Evolutionary conservation across 2,329 filamentous ascomycete genomes (phyloP), one percentile per base, ranked within the genome.

Genomic region (Monilinia fructicola): DNA sequence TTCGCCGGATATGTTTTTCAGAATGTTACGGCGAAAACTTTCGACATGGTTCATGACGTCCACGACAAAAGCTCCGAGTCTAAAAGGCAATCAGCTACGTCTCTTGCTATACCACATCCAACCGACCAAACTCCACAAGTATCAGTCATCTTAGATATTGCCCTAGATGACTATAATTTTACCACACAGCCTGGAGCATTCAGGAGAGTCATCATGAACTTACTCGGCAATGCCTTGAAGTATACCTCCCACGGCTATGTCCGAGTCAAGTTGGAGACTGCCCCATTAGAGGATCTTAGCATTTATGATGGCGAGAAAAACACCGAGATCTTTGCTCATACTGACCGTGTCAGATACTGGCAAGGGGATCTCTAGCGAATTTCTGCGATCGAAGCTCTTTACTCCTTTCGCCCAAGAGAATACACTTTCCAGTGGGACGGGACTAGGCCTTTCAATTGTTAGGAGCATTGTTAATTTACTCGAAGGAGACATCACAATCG

Each of bases 341-440:
- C 90, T 95, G 68, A 87, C 90, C 42, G 89, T 95, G 26, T 84
- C 86, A 69, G 92, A 95, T 73, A 93, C 90, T 0, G 88, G 88
- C 1, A 84, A 84, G 69, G 88, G 88, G 5, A 90, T 90, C 67
- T 85, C 84, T 0, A 80, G 83, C 23, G 84, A 89, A n/a, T 90
- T 87, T 69, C 78, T 89, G 53, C 80, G 84, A 21, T 84, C 83
- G 2, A 82, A 84, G 28, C 77, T 90, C 0, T 90, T 87, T 70
- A 84, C 83, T 0, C 86, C 87, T 0, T 90, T 89, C 69, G 79
- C 82, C 0, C 88, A 90, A 68, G 88, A 90, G 71, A 84, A 89
- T 64, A 80, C 82, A 0, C 76, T 90, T 26, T 83, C 85, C 0
- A 83, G 84, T 16, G 87, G 87, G 0, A 86, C 85, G 1, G 87